These are phyloP conservation scores for Cryptococcus sp. DNA, from an alignment of 1,284 basidiomycete species.

Conservation along the genomic window DNA sequence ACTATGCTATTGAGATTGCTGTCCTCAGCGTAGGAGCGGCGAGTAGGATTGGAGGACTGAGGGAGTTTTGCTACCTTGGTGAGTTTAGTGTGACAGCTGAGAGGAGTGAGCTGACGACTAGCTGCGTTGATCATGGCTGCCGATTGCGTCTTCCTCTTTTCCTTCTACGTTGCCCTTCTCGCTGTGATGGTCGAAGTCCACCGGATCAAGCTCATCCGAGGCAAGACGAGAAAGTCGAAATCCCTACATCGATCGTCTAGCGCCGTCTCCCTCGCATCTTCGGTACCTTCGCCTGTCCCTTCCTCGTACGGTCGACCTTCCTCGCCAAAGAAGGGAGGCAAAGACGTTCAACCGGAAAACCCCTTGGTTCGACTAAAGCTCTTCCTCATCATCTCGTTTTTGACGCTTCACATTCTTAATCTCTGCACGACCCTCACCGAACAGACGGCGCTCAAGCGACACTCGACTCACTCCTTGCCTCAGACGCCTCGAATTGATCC, in stretches of 20 bases:
- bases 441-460: slow-evolving; percentile 58
- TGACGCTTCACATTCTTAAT: slow-evolving; percentile 84
- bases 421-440: slow-evolving; percentile 86
- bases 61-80: slow-evolving; percentile 91
- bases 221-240: slow-evolving; percentile 26
- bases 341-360: slow-evolving; percentile 53
- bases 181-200: slow-evolving; percentile 87
- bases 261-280: slow-evolving; percentile 14
- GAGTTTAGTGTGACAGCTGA: slow-evolving; percentile 10
- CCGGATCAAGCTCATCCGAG: slow-evolving; percentile 56
- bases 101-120: slow-evolving; percentile 3
- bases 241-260: slow-evolving; percentile 19
- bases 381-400: slow-evolving; percentile 81
- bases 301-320: slow-evolving; percentile 4
- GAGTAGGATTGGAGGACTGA: slow-evolving; percentile 79
- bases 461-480: slow-evolving; percentile 45
- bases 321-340: slow-evolving; percentile 8
- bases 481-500: slow-evolving; percentile 35
- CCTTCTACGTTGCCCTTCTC: slow-evolving; percentile 83
- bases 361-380: slow-evolving; percentile 85
- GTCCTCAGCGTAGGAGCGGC: slow-evolving; percentile 83
- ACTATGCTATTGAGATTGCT: slow-evolving; percentile 87
- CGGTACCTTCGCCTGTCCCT: slow-evolving; percentile 9
- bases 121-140: slow-evolving; percentile 70
- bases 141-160: slow-evolving; percentile 84